Conservation (phyloP, 345 rosid species). For the Rhodamnia argentea region DNA sequence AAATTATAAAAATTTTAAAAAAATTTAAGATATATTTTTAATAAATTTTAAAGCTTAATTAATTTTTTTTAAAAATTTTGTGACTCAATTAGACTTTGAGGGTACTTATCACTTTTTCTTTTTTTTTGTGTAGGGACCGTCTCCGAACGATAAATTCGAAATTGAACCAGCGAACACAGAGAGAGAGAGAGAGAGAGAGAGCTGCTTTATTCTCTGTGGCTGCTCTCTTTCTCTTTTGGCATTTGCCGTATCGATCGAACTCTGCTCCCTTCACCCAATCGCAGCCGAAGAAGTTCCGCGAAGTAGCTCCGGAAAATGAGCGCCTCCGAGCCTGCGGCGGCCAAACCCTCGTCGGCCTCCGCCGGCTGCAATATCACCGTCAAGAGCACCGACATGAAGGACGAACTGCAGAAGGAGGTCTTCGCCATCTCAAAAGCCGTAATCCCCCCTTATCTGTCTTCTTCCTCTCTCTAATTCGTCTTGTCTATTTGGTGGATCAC, state of each 20-base stretch:
- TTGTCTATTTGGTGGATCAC: background rate
- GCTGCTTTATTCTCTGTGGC: background rate
- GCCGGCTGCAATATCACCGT: conserved; percentile 42
- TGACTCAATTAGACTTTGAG: too few relatives aligned
- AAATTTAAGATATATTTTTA: too few relatives aligned
- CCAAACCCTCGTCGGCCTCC: conserved; percentile 24
- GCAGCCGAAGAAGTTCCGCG: background rate
- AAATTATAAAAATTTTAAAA: too few relatives aligned
- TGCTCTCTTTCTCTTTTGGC: background rate
- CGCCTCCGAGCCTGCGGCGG: conserved; percentile 48
- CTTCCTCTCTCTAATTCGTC: background rate
- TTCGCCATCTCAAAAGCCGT: conserved; percentile 75
- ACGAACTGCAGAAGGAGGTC: conserved; percentile 88
- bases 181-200: background rate
- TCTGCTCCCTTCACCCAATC: background rate
- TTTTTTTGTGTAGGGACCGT: too few relatives aligned
- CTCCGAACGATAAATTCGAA: background rate
- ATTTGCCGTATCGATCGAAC: background rate
- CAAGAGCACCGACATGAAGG: conserved; percentile 98
- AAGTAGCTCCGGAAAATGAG: conserved; percentile 6
- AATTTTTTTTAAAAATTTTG: too few relatives aligned
- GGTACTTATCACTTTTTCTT: too few relatives aligned
- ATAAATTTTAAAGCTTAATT: too few relatives aligned
- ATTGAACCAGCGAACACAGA: background rate
- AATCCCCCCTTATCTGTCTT: background rate